These are phyloP conservation scores for Boletellus sp. DNA, from an alignment of 768 basidiomycete species.

Conservation along the genomic window DNA sequence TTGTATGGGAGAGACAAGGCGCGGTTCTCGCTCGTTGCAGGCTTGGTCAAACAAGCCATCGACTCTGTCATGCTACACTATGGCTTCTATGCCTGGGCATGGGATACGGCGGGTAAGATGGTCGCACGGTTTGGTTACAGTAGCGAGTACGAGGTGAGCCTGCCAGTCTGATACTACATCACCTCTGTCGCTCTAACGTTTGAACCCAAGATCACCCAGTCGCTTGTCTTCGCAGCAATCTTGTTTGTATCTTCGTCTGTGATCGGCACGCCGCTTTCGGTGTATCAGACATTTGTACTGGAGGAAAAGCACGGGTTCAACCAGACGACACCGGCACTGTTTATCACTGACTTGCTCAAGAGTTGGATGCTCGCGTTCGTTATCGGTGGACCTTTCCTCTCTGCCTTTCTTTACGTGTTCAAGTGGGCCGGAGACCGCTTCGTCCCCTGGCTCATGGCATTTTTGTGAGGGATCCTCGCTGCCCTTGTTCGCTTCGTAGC, in stretches of 20 bases:
- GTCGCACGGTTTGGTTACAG: conserved; percentile 59
- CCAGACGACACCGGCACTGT: conserved; percentile 79
- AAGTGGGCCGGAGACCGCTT: conserved; percentile 92
- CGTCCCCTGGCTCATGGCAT: conserved; percentile 90
- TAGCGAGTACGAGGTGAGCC: conserved; percentile 63
- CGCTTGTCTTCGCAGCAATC: conserved; percentile 69
- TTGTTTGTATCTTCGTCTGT: conserved; percentile 64
- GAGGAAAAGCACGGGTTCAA: conserved; percentile 98
- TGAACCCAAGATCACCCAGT: conserved; percentile 62
- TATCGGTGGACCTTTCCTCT: conserved; percentile 83
- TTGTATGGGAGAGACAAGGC: conserved; percentile 90
- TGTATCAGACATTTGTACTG: conserved; percentile 89
- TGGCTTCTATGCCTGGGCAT: conserved; percentile 81
- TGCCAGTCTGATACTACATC: neutral
- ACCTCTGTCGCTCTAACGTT: neutral
- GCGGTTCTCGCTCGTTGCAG: conserved; percentile 69
- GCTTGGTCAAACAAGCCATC: conserved; percentile 67
- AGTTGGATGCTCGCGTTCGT: conserved; percentile 65
- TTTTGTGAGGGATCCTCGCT: conserved; percentile 33
- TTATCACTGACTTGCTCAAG: conserved; percentile 78
- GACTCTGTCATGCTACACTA: conserved; percentile 69
- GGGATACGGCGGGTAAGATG: conserved; percentile 57
- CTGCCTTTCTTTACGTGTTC: conserved; percentile 84
- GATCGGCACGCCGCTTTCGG: conserved; percentile 68
- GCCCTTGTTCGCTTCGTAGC: neutral